phyloP scores from a whole-genome alignment of 148 eudicot species.

The Fagopyrum homotropicum region DNA sequence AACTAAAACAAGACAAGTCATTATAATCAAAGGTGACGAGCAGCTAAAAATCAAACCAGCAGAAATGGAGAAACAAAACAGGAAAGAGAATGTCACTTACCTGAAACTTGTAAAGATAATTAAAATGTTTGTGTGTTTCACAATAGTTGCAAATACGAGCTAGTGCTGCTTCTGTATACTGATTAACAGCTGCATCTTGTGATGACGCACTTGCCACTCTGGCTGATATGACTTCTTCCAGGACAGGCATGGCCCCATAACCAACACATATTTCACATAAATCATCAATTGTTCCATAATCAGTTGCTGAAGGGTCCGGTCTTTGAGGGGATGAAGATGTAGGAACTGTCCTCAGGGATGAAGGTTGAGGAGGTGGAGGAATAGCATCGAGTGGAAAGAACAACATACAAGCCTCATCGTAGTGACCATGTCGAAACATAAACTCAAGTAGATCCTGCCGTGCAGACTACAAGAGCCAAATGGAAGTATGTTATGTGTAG shows the following conservation, averaged over 20 bases:
- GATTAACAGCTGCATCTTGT: constrained; percentile 40
- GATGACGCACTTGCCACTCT: constrained; percentile 42
- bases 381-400: constrained; percentile 73
- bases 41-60: background rate
- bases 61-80: background rate
- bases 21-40: background rate
- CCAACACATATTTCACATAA: constrained; percentile 75
- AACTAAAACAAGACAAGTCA: background rate
- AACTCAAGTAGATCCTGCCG: constrained; percentile 75
- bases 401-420: constrained; percentile 70
- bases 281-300: constrained; percentile 87
- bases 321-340: constrained; percentile 88
- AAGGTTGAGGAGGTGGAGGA: constrained; percentile 76
- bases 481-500: background rate
- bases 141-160: constrained; percentile 79
- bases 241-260: constrained; percentile 75
- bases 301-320: constrained; percentile 71
- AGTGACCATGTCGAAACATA: constrained; percentile 95
- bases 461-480: constrained; percentile 64
- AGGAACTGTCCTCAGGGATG: constrained; percentile 45
- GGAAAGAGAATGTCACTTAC: constrained; percentile 25
- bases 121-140: constrained; percentile 85
- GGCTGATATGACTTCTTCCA: constrained; percentile 77
- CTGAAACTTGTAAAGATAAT: constrained; percentile 84
- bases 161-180: constrained; percentile 68